Conservation (phyloP, 139 green algal species). For the Edaphochlamys debaryana region DNA sequence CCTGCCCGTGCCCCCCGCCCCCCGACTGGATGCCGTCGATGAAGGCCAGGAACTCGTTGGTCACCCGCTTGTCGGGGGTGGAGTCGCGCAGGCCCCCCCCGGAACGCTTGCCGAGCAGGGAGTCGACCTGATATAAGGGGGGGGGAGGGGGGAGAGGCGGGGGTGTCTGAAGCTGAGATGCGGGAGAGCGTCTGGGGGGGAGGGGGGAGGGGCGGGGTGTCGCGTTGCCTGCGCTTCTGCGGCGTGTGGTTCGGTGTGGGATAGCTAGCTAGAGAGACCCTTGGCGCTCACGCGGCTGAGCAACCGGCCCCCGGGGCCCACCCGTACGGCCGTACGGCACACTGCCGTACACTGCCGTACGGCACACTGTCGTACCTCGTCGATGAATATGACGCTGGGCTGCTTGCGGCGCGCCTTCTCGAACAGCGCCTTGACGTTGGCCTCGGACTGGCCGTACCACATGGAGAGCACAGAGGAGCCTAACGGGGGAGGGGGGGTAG, state of each 20-base stretch:
- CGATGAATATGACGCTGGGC: slow-evolving; percentile 66
- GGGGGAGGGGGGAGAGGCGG: too few relatives aligned
- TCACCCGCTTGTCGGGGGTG: slow-evolving; percentile 53
- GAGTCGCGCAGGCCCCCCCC: neutral
- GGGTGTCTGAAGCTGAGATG: too few relatives aligned
- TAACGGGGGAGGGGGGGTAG: neutral
- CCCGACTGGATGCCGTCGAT: slow-evolving; percentile 50
- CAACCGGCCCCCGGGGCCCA: too few relatives aligned
- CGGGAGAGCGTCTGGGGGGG: too few relatives aligned
- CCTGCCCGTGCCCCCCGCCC: neutral
- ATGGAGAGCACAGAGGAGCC: slow-evolving; percentile 30
- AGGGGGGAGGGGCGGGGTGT: too few relatives aligned
- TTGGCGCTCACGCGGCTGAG: too few relatives aligned
- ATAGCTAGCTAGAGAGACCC: too few relatives aligned
- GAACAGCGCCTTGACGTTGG: slow-evolving; percentile 60
- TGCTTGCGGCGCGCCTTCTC: slow-evolving; percentile 48
- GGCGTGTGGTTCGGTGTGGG: too few relatives aligned
- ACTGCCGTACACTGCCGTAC: too few relatives aligned
- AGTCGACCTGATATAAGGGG: slow-evolving; percentile 61
- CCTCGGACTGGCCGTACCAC: slow-evolving; percentile 57
- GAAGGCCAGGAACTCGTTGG: slow-evolving; percentile 49
- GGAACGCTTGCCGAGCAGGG: slow-evolving; percentile 42
- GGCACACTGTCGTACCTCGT: too few relatives aligned
- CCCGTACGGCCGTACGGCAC: too few relatives aligned
- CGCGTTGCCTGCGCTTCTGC: too few relatives aligned